phyloP scores from a whole-genome alignment of 176 grass and related monocot species.

The Triticum aestivum region DNA sequence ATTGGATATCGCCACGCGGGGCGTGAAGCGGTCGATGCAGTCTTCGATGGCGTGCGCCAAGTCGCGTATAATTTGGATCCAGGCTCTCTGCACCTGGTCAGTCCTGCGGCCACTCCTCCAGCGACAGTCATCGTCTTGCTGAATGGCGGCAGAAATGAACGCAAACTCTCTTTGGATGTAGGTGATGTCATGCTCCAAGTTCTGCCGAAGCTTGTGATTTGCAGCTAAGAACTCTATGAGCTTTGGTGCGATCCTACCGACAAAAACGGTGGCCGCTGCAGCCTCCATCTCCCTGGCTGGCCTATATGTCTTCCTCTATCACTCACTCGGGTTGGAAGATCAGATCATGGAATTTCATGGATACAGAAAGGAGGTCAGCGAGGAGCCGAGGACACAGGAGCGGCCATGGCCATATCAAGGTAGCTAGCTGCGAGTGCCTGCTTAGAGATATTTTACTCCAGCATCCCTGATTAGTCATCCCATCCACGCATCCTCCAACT shows the following conservation, averaged over 20 bases:
- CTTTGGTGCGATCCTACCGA: neutral
- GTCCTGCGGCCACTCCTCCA: neutral
- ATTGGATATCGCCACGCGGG: neutral
- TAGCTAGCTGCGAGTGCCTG: too few species aligned
- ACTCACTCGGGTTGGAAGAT: neutral
- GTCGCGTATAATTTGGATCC: neutral
- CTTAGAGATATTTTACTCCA: too few species aligned
- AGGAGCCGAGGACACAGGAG: too few species aligned
- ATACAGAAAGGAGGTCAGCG: too few species aligned
- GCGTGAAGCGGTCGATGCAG: neutral
- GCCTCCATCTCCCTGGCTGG: neutral
- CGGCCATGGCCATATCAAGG: too few species aligned
- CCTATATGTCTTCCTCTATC: neutral
- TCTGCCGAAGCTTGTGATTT: neutral
- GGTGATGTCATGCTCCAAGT: conserved; percentile 7
- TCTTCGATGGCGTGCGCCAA: neutral
- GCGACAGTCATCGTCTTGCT: neutral
- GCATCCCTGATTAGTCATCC: too few species aligned
- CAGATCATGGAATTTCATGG: neutral
- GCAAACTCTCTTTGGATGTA: neutral
- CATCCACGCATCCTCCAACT: too few species aligned
- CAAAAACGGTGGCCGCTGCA: neutral
- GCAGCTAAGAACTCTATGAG: neutral
- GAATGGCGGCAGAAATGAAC: neutral
- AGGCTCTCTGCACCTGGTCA: neutral